These are phyloP conservation scores for Debaryomyces prosopidis DNA, from an alignment of 805 yeast species.

Conservation along the genomic window DNA sequence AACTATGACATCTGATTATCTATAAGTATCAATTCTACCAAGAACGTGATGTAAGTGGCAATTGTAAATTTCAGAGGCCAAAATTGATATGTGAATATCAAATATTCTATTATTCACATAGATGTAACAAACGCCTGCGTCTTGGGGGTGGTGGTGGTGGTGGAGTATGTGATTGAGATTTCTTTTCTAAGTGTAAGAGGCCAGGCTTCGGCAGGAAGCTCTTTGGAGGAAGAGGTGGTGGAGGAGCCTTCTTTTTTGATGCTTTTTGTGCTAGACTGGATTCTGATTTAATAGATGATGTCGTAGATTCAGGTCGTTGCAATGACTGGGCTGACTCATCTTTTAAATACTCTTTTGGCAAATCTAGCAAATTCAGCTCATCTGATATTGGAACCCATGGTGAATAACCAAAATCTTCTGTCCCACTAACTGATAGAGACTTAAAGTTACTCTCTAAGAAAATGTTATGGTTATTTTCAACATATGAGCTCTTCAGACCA, in stretches of 20 bases:
- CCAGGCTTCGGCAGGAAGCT: slow-evolving; percentile 4
- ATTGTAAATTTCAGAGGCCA: too few relatives aligned
- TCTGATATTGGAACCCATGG: slow-evolving; percentile 1
- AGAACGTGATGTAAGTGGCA: too few relatives aligned
- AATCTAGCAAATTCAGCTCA: slow-evolving; percentile 25
- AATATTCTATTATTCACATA: neutral
- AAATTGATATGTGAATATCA: too few relatives aligned
- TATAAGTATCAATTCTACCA: too few relatives aligned
- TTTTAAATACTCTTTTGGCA: slow-evolving; percentile 32
- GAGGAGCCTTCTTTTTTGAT: slow-evolving; percentile 36
- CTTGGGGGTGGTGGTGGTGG: slow-evolving; percentile 41
- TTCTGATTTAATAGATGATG: slow-evolving; percentile 16
- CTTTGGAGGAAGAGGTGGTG: slow-evolving; percentile 34
- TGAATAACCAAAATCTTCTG: neutral
- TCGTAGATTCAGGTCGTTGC: slow-evolving; percentile 9
- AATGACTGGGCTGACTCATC: slow-evolving; percentile 20
- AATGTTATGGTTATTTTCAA: slow-evolving; percentile 30
- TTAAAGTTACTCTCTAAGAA: slow-evolving; percentile 14
- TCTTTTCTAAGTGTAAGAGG: neutral
- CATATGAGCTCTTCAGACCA: neutral
- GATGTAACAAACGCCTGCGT: slow-evolving; percentile 18
- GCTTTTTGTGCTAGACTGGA: slow-evolving; percentile 30
- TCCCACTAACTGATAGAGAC: neutral
- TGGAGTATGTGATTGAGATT: slow-evolving; percentile 9
- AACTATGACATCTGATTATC: too few relatives aligned